Evolutionary conservation across 1,284 basidiomycete genomes (phyloP).

Genomic region (Austroboletus niveus): DNA sequence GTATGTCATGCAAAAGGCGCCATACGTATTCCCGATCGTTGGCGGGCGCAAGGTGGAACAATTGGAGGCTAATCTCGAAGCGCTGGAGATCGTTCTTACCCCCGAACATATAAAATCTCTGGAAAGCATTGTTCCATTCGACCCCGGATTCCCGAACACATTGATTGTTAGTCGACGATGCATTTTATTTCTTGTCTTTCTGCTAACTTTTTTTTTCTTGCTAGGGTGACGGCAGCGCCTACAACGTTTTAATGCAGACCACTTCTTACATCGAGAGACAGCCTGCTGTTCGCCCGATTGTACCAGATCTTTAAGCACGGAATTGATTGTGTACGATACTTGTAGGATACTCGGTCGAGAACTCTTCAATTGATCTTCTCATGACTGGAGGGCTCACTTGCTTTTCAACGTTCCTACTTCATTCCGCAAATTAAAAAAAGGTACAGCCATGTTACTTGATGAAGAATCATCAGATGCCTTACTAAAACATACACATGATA

Average conservation of each 20-base stretch:
- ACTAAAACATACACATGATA: not conserved
- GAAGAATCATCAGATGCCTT: not conserved
- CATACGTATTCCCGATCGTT: slow-evolving; percentile 49
- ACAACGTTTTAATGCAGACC: slow-evolving; percentile 5
- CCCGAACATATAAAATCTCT: slow-evolving; percentile 44
- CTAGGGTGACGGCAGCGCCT: slow-evolving; percentile 31
- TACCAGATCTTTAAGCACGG: slow-evolving; percentile 7
- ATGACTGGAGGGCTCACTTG: too few relatives aligned
- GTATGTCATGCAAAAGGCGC: slow-evolving; percentile 47
- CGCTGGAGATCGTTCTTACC: slow-evolving; percentile 43
- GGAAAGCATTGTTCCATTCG: slow-evolving; percentile 41
- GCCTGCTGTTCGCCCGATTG: slow-evolving; percentile 15
- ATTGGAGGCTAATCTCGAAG: slow-evolving; percentile 46
- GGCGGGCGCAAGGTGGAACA: slow-evolving; percentile 54
- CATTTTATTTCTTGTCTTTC: not conserved
- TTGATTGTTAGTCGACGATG: slow-evolving; percentile 36
- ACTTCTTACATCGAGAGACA: slow-evolving; percentile 27
- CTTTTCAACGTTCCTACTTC: not conserved
- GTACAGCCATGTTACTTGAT: not conserved
- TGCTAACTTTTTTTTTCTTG: not conserved
- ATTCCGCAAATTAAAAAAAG: not conserved
- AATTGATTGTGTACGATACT: not conserved
- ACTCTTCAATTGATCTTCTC: too few relatives aligned
- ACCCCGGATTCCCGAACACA: slow-evolving; percentile 42
- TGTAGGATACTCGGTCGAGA: not conserved